Percentiles rank a stretch among this genome's conserved stretches.
phyloP scores from a whole-genome alignment of 768 basidiomycete genomes.

The Trametes cubensis region DNA sequence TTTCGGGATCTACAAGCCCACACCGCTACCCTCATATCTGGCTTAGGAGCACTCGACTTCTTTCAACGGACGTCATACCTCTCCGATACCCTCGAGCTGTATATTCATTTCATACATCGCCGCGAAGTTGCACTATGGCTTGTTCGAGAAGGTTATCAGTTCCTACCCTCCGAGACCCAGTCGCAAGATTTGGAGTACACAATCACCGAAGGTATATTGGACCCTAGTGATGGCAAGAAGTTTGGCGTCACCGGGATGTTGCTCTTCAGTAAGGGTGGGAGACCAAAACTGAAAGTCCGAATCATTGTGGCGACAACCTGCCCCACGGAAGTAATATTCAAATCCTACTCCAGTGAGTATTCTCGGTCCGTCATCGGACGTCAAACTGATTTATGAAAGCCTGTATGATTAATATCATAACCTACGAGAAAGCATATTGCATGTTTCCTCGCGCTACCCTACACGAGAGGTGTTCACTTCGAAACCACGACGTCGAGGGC shows the following conservation, averaged over 20 bases:
- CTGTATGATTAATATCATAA: slow-evolving; percentile 48
- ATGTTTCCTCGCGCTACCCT: slow-evolving; percentile 48
- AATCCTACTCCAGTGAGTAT: slow-evolving; percentile 52
- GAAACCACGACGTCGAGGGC: not conserved
- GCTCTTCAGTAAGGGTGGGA: slow-evolving; percentile 31
- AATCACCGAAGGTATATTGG: not conserved
- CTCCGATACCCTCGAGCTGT: not conserved
- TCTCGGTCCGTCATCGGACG: too few relatives aligned
- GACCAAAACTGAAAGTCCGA: slow-evolving; percentile 37
- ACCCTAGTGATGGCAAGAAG: slow-evolving; percentile 19
- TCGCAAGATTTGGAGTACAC: slow-evolving; percentile 19
- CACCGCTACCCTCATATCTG: slow-evolving; percentile 20
- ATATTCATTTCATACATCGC: not conserved
- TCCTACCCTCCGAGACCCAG: slow-evolving; percentile 28
- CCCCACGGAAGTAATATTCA: slow-evolving; percentile 43
- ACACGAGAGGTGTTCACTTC: slow-evolving; percentile 34
- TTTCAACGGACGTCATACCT: not conserved
- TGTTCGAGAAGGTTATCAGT: slow-evolving; percentile 36
- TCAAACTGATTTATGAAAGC: slow-evolving; percentile 29
- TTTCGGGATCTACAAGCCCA: slow-evolving; percentile 9
- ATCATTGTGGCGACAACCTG: slow-evolving; percentile 39
- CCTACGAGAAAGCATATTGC: slow-evolving; percentile 43
- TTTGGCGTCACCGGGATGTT: slow-evolving; percentile 35
- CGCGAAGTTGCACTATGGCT: slow-evolving; percentile 36
- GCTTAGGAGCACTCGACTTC: slow-evolving; percentile 4